These are phyloP conservation scores for Gnomoniopsis sp. DNA, from an alignment of 2,329 filamentous ascomycete species.

Conservation along the genomic window DNA sequence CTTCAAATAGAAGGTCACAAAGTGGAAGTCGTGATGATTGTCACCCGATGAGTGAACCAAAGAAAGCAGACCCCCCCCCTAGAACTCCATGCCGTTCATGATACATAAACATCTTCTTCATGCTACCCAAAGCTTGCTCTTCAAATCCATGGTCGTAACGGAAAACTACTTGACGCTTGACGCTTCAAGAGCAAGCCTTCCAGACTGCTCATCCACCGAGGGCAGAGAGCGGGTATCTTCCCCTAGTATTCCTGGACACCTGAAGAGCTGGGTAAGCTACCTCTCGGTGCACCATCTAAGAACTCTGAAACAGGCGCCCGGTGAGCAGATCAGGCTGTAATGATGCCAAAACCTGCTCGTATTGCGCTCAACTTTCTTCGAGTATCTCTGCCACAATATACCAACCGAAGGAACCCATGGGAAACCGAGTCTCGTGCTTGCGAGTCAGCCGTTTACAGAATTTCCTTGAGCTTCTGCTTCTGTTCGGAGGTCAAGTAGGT, in stretches of 20 bases:
- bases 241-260: background rate
- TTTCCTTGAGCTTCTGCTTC: conserved; percentile 76
- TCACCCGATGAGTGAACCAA: conserved; percentile 1
- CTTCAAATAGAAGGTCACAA: background rate
- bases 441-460: conserved; percentile 51
- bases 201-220: background rate
- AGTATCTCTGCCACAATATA: background rate
- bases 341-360: background rate
- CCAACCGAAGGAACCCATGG: background rate
- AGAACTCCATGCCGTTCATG: conserved; percentile 18
- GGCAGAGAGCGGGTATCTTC: background rate
- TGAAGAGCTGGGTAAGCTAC: background rate
- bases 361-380: background rate
- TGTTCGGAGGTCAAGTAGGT: conserved; percentile 70
- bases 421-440: background rate
- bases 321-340: background rate
- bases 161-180: background rate
- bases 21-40: background rate
- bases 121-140: conserved; percentile 2
- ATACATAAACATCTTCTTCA: conserved; percentile 14
- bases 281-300: background rate
- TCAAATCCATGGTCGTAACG: conserved; percentile 5
- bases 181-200: background rate
- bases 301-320: too few relatives aligned
- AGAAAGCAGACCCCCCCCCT: background rate